phyloP scores from a whole-genome alignment of 768 basidiomycete genomes.

The Suillus subaureus region DNA sequence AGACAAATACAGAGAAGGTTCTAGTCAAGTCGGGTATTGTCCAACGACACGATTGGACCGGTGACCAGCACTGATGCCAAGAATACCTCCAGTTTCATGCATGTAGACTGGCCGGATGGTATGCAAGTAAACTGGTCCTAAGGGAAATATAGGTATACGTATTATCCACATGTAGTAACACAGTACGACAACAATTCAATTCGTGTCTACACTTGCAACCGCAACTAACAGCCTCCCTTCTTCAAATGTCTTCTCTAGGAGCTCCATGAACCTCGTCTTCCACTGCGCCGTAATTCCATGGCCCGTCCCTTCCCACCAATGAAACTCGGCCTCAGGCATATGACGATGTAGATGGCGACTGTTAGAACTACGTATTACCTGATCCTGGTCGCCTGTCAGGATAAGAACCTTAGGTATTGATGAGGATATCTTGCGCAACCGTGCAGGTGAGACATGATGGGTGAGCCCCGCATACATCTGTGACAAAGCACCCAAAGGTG shows the following conservation, averaged over 20 bases:
- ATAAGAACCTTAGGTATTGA: conserved; percentile 67
- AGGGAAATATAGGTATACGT: neutral
- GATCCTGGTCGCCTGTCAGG: conserved; percentile 70
- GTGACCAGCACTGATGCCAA: neutral
- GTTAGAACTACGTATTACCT: conserved; percentile 54
- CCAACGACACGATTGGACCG: neutral
- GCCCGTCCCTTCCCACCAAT: conserved; percentile 63
- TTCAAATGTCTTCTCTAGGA: conserved; percentile 57
- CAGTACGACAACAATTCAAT: neutral
- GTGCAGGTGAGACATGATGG: conserved; percentile 55
- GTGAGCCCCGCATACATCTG: conserved; percentile 73
- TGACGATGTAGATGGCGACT: conserved; percentile 51
- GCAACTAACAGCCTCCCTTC: conserved; percentile 42
- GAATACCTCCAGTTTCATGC: neutral
- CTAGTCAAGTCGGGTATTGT: neutral
- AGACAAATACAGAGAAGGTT: neutral
- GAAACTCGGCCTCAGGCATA: conserved; percentile 61
- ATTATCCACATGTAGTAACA: neutral
- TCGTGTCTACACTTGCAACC: neutral
- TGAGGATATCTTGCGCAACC: conserved; percentile 50
- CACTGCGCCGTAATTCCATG: conserved; percentile 62
- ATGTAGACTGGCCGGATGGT: neutral
- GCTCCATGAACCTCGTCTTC: conserved; percentile 49
- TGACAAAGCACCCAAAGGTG: conserved; percentile 61
- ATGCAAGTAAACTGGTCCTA: neutral